These are phyloP conservation scores for Paecilomyces sp. DNA, from an alignment of 2,329 filamentous ascomycete species.

Conservation along the genomic window DNA sequence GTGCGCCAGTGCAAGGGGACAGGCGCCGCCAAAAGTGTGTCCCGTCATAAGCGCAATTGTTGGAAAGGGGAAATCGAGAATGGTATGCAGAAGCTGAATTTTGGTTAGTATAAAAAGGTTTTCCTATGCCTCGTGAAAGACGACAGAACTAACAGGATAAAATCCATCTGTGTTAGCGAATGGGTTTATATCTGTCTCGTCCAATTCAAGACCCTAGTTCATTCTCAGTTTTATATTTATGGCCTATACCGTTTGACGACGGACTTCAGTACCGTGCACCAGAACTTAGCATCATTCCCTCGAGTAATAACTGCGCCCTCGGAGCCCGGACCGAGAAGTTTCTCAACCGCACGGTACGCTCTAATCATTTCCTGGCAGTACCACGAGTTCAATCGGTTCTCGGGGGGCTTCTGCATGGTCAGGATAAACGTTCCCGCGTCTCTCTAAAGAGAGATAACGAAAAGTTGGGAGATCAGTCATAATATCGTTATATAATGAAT, in stretches of 20 bases:
- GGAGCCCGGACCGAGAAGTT: conserved; percentile 38
- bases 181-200: conserved; percentile 42
- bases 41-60: conserved; percentile 43
- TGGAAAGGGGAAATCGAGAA: conserved; percentile 44
- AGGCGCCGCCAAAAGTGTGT: conserved; percentile 44
- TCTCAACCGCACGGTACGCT: conserved; percentile 42
- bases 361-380: conserved; percentile 49
- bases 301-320: conserved; percentile 48
- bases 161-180: conserved; percentile 53
- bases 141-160: conserved; percentile 46
- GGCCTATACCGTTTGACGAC: background rate
- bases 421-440: conserved; percentile 34
- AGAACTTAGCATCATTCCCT: conserved; percentile 42
- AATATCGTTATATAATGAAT: too few species aligned
- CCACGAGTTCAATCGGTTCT: conserved; percentile 45
- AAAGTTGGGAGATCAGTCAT: too few species aligned
- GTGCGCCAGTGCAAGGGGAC: conserved; percentile 41
- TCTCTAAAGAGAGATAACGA: too few species aligned
- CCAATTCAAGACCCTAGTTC: conserved; percentile 36
- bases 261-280: conserved; percentile 35
- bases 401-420: conserved; percentile 48
- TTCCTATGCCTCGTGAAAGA: conserved; percentile 38
- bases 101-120: conserved; percentile 18
- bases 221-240: too few species aligned
- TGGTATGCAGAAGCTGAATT: conserved; percentile 35